Evolutionary conservation across 83 land plant species (phyloP), one percentile per base, ranked within the genome.

Genomic region (Diphasiastrum complanatum): DNA sequence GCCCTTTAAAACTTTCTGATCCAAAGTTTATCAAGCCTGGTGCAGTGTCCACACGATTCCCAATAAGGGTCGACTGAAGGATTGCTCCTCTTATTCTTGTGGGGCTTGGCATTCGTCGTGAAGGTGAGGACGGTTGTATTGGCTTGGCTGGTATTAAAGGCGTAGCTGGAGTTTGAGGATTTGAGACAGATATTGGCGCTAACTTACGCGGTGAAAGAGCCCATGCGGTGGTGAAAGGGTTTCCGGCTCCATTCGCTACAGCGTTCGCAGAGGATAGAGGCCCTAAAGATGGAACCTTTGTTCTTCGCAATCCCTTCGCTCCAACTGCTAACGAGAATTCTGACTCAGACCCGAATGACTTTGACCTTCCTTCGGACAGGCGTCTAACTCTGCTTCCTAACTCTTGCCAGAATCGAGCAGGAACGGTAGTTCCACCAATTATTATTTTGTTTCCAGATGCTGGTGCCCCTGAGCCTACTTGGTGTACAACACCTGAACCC

Each of bases 371-470:
- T 0, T 41, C 45, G 12, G 45, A 41, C 12, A 41, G 45, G n/a
- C 45, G 12, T 1, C 45, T 41, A 14, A 41, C 45, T 41, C 18
- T 61, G 12, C 31, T 61, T 14, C 24, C 23, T 35, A 35, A 14
- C 38, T 61, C 64, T 28, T 61, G 64, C 64, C 64, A 61, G 32
- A 61, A 61, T 3, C 51, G 49, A 45, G 64, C 64, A 18, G 64
- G 64, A 23, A 61, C 64, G 4, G n/a, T 33, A 1, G 64, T 61
- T 24, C 51, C 64, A 20, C 64, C 30, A 10, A 33, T 19, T 33
- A 19, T 27, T 2, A 33, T 1, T 18, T 14, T 56, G 2, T 6
- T 25, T 33, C 60, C 60, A 33, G 60, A 56, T 27, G 60, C 33
- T 2, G 60, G 19, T 18, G 40, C 36, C 60, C 36, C 60, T 3